Evolutionary conservation across 2,329 filamentous ascomycete genomes (phyloP).

Genomic region (Stemphylium vesicarium): DNA sequence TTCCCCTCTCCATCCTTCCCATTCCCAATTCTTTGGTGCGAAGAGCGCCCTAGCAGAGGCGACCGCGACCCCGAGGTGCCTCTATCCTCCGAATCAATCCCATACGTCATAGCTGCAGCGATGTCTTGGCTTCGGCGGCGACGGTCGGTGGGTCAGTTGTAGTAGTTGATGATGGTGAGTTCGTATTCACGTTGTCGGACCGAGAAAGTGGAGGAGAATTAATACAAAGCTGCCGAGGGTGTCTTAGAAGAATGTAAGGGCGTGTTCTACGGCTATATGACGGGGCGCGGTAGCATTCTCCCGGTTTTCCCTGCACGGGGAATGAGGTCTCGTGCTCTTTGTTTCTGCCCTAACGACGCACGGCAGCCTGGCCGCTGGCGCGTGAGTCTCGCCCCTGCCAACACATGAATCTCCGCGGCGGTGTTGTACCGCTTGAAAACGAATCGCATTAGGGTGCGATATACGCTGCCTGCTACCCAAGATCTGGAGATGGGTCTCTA

Average conservation of each 20-base stretch:
- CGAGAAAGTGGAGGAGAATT: not conserved
- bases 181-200: constrained; percentile 1
- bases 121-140: not conserved
- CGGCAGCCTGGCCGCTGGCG: not conserved
- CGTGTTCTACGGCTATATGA: not conserved
- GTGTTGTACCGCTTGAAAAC: not conserved
- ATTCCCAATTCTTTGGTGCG: constrained; percentile 7
- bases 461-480: not conserved
- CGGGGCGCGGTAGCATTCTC: not conserved
- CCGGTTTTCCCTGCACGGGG: constrained; percentile 2
- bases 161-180: not conserved
- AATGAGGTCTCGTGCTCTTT: constrained; percentile 9
- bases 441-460: not conserved
- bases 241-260: not conserved
- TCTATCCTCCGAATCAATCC: constrained; percentile 28
- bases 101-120: constrained; percentile 24
- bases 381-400: constrained; percentile 1
- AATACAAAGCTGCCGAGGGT: not conserved
- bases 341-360: constrained; percentile 6
- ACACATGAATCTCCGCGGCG: not conserved
- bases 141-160: not conserved
- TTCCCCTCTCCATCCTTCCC: constrained; percentile 1
- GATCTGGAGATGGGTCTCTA: not conserved
- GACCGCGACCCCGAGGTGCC: constrained; percentile 26
- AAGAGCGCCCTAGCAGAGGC: constrained; percentile 26